Evolutionary conservation across 1,139 yeast genomes (phyloP).

Genomic region (Hemisphaericaspora lyxosophila): DNA sequence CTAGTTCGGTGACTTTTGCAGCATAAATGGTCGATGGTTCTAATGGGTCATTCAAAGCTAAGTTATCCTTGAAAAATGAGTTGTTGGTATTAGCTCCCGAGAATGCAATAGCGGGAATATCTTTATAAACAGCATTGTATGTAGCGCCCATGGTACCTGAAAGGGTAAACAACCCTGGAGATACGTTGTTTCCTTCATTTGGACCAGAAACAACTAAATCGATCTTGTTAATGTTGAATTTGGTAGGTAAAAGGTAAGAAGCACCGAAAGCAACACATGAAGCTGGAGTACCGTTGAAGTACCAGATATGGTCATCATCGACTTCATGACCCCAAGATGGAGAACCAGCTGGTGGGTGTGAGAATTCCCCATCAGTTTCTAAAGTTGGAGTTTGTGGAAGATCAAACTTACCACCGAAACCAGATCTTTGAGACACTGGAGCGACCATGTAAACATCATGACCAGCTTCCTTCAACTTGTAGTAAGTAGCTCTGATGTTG

Average conservation of each 20-base stretch:
- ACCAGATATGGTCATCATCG: constrained; percentile 45
- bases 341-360: constrained; percentile 40
- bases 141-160: constrained; percentile 52
- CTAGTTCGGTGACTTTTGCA: constrained; percentile 31
- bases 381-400: constrained; percentile 44
- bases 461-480: constrained; percentile 50
- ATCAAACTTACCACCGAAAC: constrained; percentile 55
- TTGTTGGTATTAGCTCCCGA: constrained; percentile 46
- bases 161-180: constrained; percentile 37
- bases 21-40: constrained; percentile 41
- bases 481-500: constrained; percentile 59
- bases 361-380: constrained; percentile 42
- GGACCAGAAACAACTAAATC: constrained; percentile 51
- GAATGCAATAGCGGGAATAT: constrained; percentile 44
- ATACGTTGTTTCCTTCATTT: constrained; percentile 45
- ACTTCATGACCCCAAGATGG: constrained; percentile 52
- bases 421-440: constrained; percentile 60
- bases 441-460: constrained; percentile 57
- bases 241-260: constrained; percentile 38
- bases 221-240: constrained; percentile 30
- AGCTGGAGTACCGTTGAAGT: constrained; percentile 51
- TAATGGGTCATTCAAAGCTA: constrained; percentile 29
- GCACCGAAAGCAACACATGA: constrained; percentile 44
- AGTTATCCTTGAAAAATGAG: constrained; percentile 40
- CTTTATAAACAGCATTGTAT: constrained; percentile 43